A percentile compares a stretch with the other conserved stretches of the same genome.
Conservation (phyloP, 257 asterid genomes). For the Solanum lycopersicoides region DNA sequence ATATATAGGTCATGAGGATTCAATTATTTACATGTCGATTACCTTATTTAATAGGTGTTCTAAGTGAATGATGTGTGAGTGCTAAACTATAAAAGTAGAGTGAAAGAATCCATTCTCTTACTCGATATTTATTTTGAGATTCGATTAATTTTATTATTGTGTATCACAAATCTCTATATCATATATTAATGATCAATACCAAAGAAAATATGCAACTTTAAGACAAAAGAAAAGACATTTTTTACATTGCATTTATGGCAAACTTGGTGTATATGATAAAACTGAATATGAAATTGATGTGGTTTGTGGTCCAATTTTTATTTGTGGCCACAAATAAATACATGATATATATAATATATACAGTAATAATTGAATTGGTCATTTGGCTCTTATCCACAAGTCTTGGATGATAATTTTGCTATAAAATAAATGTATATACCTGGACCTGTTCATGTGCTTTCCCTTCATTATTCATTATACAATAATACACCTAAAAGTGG, state of each 20-base stretch:
- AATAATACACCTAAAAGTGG: neutral
- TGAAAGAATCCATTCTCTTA: neutral
- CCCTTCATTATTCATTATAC: neutral
- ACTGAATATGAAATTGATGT: neutral
- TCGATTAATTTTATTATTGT: neutral
- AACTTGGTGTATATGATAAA: neutral
- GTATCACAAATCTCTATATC: neutral
- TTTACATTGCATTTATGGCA: conserved; percentile 1
- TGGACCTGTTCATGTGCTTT: neutral
- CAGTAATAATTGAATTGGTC: neutral
- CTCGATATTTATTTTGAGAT: neutral
- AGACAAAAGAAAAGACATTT: neutral
- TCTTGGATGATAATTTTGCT: neutral
- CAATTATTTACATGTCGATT: neutral
- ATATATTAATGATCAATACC: neutral
- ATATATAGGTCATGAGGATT: neutral
- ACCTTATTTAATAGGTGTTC: neutral
- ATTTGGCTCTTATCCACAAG: neutral
- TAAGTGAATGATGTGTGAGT: neutral
- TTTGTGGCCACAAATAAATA: neutral
- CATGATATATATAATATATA: too few relatives aligned
- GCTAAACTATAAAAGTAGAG: neutral
- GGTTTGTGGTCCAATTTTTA: neutral
- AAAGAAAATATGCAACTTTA: neutral
- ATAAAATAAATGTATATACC: neutral